Base-by-base conservation (phyloP, 1,284 basidiomycete species). In the Trichosporon sp. region DNA sequence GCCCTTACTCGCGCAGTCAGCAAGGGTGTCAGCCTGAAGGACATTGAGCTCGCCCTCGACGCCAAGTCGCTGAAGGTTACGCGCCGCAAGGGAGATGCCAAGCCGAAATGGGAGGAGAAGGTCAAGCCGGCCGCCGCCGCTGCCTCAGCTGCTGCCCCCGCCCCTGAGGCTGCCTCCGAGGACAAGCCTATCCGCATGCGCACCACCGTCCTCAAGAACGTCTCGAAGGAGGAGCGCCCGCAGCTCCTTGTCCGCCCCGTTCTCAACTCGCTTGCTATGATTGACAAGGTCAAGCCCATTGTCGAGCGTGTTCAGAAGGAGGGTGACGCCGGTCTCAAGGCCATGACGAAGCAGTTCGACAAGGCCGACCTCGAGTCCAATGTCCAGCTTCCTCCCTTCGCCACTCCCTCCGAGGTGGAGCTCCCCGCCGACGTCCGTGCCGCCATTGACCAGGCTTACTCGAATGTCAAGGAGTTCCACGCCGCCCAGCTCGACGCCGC, bases 261-360 rank as follows among this genome's bases (percentile, higher is more conserved):
- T 31, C 89, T 97, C 77, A 93, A 90, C 80, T 98, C 94, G 1
- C 90, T 91, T 77, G 92, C 96, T 78, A 98, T 99, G 92, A 93
- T 98, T 74, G 88, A 89, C 68, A 95, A 94, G 83, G 96, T 98
- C 78, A 91, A 91, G 80, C 97, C 97, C 37, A 99, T 99, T 78
- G 92, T 99, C 70, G 90, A 93, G 74, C 88, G 91, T 66, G 94
- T 99, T 69, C 90, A 94, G 73, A 84, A 84, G 61, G 88, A 91
- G 48, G 97, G 96, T 65, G 97, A 99, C 80, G 87, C 87, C 0
- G 97, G 95, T 11, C 88, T 99, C 54, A 88, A 93, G 68, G 92
- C 93, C 75, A 87, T 97, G 79, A 96, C 96, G 37, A 91, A 92
- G 82, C 96, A 96, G 84, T 97, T 98, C 80, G 96, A 99, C 86